Evolutionary conservation across 2,329 filamentous ascomycete genomes (phyloP).

Genomic region (Leptodontidium sp.): DNA sequence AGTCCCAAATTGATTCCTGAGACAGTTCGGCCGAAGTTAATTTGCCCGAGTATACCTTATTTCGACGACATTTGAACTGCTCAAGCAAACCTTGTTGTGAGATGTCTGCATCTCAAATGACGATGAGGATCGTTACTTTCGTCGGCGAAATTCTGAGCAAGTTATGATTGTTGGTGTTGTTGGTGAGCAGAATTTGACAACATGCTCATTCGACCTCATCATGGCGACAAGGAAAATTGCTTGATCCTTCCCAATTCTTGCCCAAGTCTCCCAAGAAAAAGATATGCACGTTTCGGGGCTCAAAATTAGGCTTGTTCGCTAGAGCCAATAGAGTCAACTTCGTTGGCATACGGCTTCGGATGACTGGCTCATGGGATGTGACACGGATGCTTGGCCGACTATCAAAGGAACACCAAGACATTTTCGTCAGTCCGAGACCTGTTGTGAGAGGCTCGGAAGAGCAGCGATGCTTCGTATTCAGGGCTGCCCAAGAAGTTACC

Average conservation of each 20-base stretch:
- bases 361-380: not conserved
- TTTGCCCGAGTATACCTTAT: constrained; percentile 1
- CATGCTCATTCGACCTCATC: constrained; percentile 10
- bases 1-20: not conserved
- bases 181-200: not conserved
- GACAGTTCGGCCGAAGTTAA: not conserved
- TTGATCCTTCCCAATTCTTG: not conserved
- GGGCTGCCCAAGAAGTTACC: not conserved
- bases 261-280: constrained; percentile 3
- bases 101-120: not conserved
- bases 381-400: not conserved
- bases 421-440: not conserved
- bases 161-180: not conserved
- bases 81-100: not conserved
- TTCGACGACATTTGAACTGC: not conserved
- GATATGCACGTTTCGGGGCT: constrained; percentile 8
- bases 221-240: not conserved
- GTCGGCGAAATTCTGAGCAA: not conserved
- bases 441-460: not conserved
- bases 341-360: constrained; percentile 6
- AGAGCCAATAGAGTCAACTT: constrained; percentile 2
- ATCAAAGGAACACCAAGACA: not conserved
- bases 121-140: not conserved
- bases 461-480: not conserved
- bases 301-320: not conserved